These are phyloP conservation scores for Avena eriantha DNA, from an alignment of 176 grass and related monocot species.

Conservation along the genomic window DNA sequence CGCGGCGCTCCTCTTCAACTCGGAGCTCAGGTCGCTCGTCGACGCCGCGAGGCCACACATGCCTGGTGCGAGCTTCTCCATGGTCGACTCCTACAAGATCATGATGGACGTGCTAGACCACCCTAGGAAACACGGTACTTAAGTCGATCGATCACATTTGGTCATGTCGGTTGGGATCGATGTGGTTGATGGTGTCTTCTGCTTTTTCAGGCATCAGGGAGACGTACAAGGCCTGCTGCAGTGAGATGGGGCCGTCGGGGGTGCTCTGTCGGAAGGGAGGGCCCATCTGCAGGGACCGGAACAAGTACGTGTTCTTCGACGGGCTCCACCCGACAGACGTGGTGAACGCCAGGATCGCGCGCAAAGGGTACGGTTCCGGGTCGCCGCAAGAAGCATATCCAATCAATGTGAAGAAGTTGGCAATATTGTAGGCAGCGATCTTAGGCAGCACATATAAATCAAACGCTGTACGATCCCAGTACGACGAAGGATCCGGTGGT, in stretches of 20 bases:
- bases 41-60: conserved; percentile 6
- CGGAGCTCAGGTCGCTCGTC: conserved; percentile 41
- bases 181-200: not conserved
- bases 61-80: conserved; percentile 51
- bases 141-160: not conserved
- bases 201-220: conserved; percentile 38
- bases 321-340: conserved; percentile 74
- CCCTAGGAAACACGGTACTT: conserved; percentile 36
- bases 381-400: conserved; percentile 52
- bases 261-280: conserved; percentile 56
- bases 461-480: not conserved
- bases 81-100: conserved; percentile 61
- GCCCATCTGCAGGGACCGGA: conserved; percentile 53
- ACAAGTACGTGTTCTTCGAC: conserved; percentile 67
- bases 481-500: too few relatives aligned
- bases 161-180: not conserved
- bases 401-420: conserved; percentile 56
- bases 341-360: conserved; percentile 60
- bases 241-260: conserved; percentile 43
- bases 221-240: conserved; percentile 51
- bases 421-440: conserved; percentile 29
- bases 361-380: conserved; percentile 45
- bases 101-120: conserved; percentile 50
- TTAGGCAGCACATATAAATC: not conserved
- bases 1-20: conserved; percentile 63